Evolutionary conservation across 1,139 yeast species (phyloP).

Genomic region (Nakaseomyces nivariensis): DNA sequence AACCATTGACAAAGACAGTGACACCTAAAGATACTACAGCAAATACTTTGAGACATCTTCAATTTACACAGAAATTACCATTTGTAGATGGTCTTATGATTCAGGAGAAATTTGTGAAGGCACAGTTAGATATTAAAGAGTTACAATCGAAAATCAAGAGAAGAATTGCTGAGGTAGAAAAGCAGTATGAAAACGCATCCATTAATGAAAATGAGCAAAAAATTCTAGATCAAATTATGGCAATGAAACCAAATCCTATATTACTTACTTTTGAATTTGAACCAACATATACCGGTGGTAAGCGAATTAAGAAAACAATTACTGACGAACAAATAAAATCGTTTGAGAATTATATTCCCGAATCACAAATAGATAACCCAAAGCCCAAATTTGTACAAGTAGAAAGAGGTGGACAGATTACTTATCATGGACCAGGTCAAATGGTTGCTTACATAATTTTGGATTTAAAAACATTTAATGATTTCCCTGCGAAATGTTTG

Average conservation of each 20-base stretch:
- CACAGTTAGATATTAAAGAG: slow-evolving; percentile 53
- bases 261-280: slow-evolving; percentile 71
- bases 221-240: slow-evolving; percentile 36
- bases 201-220: slow-evolving; percentile 39
- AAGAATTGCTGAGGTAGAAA: slow-evolving; percentile 34
- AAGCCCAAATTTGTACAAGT: slow-evolving; percentile 52
- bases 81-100: slow-evolving; percentile 52
- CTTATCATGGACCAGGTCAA: slow-evolving; percentile 97
- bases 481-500: slow-evolving; percentile 63
- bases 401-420: slow-evolving; percentile 91
- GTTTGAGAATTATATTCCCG: slow-evolving; percentile 22
- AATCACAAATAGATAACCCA: slow-evolving; percentile 30
- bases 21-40: slow-evolving; percentile 28
- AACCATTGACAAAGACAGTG: background rate
- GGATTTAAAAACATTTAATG: slow-evolving; percentile 54
- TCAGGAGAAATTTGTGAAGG: slow-evolving; percentile 53
- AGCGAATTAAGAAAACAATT: slow-evolving; percentile 52
- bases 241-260: slow-evolving; percentile 52
- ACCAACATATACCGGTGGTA: slow-evolving; percentile 84
- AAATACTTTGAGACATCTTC: slow-evolving; percentile 48
- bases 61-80: slow-evolving; percentile 42
- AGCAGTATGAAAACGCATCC: slow-evolving; percentile 33
- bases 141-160: slow-evolving; percentile 40
- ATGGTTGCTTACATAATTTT: slow-evolving; percentile 74
- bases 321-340: slow-evolving; percentile 29